Evolutionary conservation across 495 filamentous ascomycete genomes (phyloP), one percentile per base, ranked within the genome.

Genomic region (Hypoxylon fuscum): DNA sequence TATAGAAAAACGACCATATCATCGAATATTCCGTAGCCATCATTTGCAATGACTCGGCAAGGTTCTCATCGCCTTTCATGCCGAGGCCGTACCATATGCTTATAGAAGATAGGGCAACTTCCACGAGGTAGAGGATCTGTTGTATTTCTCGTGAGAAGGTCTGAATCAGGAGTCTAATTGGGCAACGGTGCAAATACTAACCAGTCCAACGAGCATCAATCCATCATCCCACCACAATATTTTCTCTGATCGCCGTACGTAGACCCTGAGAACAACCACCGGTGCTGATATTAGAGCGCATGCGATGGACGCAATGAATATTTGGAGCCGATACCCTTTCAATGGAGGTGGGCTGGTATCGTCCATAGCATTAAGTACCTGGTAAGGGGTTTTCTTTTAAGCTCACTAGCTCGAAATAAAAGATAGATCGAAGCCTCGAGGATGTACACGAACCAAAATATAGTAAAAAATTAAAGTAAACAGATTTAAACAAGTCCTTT

Each of bases 171-270:
- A 22, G 21, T 6, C 1, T 20, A 1, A 18, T 40, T n/a, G 18
- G 41, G n/a, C 2, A 22, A 5, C 17, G 1, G 3, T 8, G 10
- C 18, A 20, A 38, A 31, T 43, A 59, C 56, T 64, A 5, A 68
- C 65, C 25, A 61, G 17, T 17, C 45, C 61, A 4, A 17, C 9
- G 1, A 54, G 34, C 61, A 68, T 68, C 14, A 65, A 11, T 1
- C 42, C 47, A 23, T 68, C 65, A 22, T 68, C 65, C 65, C 65
- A 68, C 56, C 65, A 59, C 2, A 68, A 21, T 12, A 25, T 43
- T 25, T 15, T 34, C 7, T 61, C 61, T 12, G 12, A 41, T 22
- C 41, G 55, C 8, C 62, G 50, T 11, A 65, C 21, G 32, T 44
- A 60, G 6, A 57, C 20, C 27, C 65, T 52, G 2, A 68, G 27